phyloP scores from a whole-genome alignment of 2,329 filamentous ascomycete genomes.

The Teratosphaeria zuluensis region DNA sequence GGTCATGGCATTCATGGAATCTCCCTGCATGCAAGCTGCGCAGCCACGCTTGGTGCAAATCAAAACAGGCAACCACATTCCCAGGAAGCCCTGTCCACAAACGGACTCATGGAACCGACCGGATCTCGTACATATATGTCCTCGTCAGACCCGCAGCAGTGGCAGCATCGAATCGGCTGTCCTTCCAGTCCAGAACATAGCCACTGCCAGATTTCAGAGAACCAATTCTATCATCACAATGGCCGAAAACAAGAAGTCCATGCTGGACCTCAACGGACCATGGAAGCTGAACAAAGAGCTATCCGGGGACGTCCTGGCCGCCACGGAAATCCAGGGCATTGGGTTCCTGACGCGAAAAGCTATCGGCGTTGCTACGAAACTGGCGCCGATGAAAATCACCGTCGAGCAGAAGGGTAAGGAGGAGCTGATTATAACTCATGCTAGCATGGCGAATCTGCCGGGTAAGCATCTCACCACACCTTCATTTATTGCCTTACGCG shows the following conservation, averaged over 20 bases:
- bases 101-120: no score
- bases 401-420: background rate
- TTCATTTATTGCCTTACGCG: no score
- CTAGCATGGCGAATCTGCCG: background rate
- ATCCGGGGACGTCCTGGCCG: constrained; percentile 2
- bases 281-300: constrained; percentile 1
- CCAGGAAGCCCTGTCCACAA: no score
- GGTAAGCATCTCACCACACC: background rate
- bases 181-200: no score
- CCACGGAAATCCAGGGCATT: constrained; percentile 4
- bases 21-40: no score
- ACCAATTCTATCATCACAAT: background rate
- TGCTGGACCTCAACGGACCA: constrained; percentile 3
- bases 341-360: constrained; percentile 2
- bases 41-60: no score
- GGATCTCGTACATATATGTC: no score
- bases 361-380: background rate
- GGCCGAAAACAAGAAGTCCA: background rate
- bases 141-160: no score
- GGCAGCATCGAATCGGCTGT: no score
- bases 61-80: no score
- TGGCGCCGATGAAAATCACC: constrained; percentile 2
- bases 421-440: constrained; percentile 1
- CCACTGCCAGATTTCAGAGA: no score
- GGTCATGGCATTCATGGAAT: no score